A percentile compares a stretch with the other conserved stretches of the same genome.
Conservation (phyloP, 306 rosid species). For the Mimosa bimucronata region DNA sequence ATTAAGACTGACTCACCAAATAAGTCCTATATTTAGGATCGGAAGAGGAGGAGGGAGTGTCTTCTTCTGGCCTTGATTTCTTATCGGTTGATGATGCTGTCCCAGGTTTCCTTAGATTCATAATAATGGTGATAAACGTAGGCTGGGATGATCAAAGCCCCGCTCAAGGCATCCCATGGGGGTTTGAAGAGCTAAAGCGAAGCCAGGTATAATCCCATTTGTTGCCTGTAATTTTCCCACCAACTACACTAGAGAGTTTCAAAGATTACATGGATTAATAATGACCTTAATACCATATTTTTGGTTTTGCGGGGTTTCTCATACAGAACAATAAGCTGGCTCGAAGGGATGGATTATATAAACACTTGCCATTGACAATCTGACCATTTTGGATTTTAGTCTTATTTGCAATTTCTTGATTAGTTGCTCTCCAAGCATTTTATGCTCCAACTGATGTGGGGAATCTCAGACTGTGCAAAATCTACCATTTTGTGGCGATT, state of each 20-base stretch:
- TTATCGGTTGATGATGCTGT: constrained; percentile 29
- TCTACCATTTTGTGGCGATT: background rate
- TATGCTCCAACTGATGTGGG: background rate
- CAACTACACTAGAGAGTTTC: background rate
- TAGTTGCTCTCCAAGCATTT: background rate
- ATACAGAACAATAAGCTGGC: background rate
- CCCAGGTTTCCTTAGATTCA: constrained; percentile 24
- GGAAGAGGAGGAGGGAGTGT: too few relatives aligned
- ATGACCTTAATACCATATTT: constrained; percentile 4
- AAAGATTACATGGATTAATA: constrained; percentile 21
- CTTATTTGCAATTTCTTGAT: background rate
- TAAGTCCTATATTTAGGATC: too few relatives aligned
- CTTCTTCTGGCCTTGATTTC: constrained; percentile 5
- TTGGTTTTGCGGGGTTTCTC: too few relatives aligned
- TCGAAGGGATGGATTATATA: background rate
- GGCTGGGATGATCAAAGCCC: constrained; percentile 18
- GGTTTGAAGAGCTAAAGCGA: background rate
- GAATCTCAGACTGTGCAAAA: background rate
- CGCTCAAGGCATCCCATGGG: constrained; percentile 2
- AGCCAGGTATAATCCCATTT: background rate
- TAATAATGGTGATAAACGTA: constrained; percentile 7
- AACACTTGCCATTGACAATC: too few relatives aligned
- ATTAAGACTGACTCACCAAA: too few relatives aligned
- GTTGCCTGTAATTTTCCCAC: background rate
- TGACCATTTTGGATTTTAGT: too few relatives aligned